A percentile compares a stretch with the other conserved stretches of the same genome.
phyloP scores from a whole-genome alignment of 1,284 basidiomycete species.

The Cryptococcus sp. region DNA sequence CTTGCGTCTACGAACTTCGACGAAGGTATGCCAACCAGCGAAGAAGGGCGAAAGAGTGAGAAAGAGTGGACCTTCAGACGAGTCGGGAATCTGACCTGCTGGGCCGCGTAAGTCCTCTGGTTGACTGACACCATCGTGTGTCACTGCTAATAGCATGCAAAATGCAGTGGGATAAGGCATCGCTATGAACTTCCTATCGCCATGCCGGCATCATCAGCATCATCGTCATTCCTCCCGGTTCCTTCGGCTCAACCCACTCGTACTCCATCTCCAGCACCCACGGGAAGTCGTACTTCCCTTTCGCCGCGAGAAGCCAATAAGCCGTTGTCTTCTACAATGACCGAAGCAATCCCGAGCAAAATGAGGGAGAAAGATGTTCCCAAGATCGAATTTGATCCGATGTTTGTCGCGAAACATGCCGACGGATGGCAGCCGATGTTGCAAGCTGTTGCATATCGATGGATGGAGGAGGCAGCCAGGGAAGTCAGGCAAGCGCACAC shows the following conservation, averaged over 20 bases:
- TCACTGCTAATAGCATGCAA: not conserved
- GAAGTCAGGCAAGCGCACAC: slow-evolving; percentile 23
- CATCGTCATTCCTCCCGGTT: slow-evolving; percentile 12
- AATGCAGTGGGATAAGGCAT: slow-evolving; percentile 41
- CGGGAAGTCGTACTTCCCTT: not conserved
- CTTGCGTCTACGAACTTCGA: not conserved
- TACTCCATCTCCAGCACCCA: slow-evolving; percentile 6
- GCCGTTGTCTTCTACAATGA: not conserved
- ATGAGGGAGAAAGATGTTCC: no score
- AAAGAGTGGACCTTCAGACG: slow-evolving; percentile 50
- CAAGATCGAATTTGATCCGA: slow-evolving; percentile 45
- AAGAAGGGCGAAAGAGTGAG: slow-evolving; percentile 19
- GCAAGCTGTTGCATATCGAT: slow-evolving; percentile 24
- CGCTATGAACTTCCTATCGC: slow-evolving; percentile 45
- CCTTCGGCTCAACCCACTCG: slow-evolving; percentile 7
- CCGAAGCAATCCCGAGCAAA: no score
- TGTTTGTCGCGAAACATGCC: slow-evolving; percentile 39
- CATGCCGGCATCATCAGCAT: slow-evolving; percentile 25
- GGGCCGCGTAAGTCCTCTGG: slow-evolving; percentile 47
- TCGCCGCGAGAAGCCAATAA: slow-evolving; percentile 4
- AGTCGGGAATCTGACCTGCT: slow-evolving; percentile 48
- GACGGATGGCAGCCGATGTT: slow-evolving; percentile 45
- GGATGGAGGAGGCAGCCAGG: slow-evolving; percentile 37
- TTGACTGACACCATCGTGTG: not conserved
- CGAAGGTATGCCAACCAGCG: slow-evolving; percentile 1